Base-by-base conservation (phyloP, 73 alveolate species). In the Stentor roeselii region DNA sequence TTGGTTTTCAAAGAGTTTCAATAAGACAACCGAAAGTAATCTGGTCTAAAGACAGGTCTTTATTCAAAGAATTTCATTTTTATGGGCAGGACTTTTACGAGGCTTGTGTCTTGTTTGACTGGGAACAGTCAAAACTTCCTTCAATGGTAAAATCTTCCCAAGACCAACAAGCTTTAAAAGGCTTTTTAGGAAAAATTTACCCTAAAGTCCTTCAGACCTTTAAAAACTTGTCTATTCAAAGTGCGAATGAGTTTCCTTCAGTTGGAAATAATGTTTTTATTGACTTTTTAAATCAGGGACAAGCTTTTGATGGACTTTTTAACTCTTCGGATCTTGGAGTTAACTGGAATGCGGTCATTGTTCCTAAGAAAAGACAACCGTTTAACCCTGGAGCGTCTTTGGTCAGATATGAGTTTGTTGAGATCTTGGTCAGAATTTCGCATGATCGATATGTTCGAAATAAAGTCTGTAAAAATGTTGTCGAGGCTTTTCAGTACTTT, bases 321-420 rank as follows among this genome's bases (percentile, higher is more conserved):
- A 21, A 21, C 21, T 11, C 21, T 11, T 11, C 30, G 6, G 67
- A 50, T 50, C 21, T 50, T 50, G 67, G 67, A 21, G 67, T 50
- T 50, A 50, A 50, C 21, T 50, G 67, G 67, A 50, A 50, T 50
- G 67, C 67, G 21, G 67, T 50, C 21, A 21, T 50, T 50, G 30
- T 11, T 11, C 11, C 37, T 6, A 35, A 11, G 11, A 61, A 61
- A 61, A 30, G 58, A 11, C 6, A 14, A 14, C 6, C 42, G 11
- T 30, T 6, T 30, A 61, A 61, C 27, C 82, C 82, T 11, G 82
- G 59, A 11, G 27, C 6, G 6, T 6, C 82, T 30, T 30, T 61
- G 11, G 82, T 61, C 6, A 61, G 82, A 61, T 61, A 61, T 61
- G 37, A 61, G 82, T 61, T 61, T 35, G 27, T 61, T 6, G 82